Percentiles rank a stretch among this genome's conserved stretches.
Conservation (phyloP, 768 basidiomycete genomes). For the Panaeolus papilionaceus region DNA sequence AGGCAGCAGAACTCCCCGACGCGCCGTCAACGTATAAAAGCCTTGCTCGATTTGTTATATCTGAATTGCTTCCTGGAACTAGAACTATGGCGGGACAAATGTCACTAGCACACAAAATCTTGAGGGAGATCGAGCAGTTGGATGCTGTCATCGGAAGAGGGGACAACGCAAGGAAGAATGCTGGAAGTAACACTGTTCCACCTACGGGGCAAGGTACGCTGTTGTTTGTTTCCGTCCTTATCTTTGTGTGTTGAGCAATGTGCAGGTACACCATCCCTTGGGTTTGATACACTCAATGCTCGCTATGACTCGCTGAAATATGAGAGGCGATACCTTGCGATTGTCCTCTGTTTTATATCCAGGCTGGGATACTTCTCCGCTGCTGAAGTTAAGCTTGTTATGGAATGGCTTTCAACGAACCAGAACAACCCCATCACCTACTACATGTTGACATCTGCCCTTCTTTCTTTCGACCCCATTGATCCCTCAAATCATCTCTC, state of each 20-base stretch:
- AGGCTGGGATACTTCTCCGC: constrained; percentile 66
- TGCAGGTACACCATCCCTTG: constrained; percentile 58
- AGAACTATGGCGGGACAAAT: constrained; percentile 42
- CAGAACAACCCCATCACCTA: constrained; percentile 72
- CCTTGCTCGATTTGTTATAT: constrained; percentile 58
- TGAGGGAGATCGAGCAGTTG: constrained; percentile 68
- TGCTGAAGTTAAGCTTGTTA: constrained; percentile 62
- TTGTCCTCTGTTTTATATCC: constrained; percentile 66
- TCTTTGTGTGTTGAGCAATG: background rate
- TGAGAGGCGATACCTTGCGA: constrained; percentile 72
- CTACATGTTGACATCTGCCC: constrained; percentile 69
- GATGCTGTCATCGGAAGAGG: constrained; percentile 59
- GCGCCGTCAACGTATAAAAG: constrained; percentile 56
- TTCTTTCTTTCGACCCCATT: constrained; percentile 71
- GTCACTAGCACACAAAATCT: constrained; percentile 59
- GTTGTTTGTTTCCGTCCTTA: background rate
- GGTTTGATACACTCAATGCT: constrained; percentile 69
- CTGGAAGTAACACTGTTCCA: constrained; percentile 62
- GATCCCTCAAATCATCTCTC: constrained; percentile 57
- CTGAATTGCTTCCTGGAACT: constrained; percentile 55
- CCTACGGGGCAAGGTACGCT: constrained; percentile 61
- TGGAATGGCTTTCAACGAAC: constrained; percentile 75
- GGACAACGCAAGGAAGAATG: constrained; percentile 65
- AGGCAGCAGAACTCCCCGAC: constrained; percentile 49
- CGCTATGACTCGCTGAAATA: constrained; percentile 77